Conservation (phyloP, 129 eudicot species). For the Scalesia atractyloides region DNA sequence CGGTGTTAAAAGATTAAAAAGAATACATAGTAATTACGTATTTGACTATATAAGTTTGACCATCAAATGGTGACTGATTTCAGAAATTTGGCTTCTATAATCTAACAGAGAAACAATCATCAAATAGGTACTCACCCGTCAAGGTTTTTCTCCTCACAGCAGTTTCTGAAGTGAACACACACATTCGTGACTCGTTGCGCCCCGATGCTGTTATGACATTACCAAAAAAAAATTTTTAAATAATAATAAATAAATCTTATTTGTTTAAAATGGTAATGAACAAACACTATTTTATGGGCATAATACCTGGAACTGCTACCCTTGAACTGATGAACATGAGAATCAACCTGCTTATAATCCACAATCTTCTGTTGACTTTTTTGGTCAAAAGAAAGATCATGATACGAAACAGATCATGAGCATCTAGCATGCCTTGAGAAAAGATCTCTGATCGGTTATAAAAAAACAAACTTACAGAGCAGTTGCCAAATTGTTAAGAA, state of each 20-base stretch:
- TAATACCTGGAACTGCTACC: slow-evolving; percentile 84
- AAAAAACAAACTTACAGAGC: slow-evolving; percentile 54
- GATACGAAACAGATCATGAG: slow-evolving; percentile 7
- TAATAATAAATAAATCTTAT: neutral
- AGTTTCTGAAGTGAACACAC: slow-evolving; percentile 57
- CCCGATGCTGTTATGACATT: slow-evolving; percentile 57
- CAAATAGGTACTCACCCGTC: slow-evolving; percentile 47
- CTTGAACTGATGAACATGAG: slow-evolving; percentile 78
- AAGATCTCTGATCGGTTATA: neutral
- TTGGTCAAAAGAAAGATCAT: slow-evolving; percentile 14
- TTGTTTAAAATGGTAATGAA: neutral
- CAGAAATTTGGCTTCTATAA: too few relatives aligned
- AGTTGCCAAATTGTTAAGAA: slow-evolving; percentile 68
- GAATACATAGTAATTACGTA: neutral
- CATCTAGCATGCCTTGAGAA: neutral
- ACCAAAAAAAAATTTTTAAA: neutral
- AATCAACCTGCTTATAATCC: slow-evolving; percentile 78
- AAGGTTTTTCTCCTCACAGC: slow-evolving; percentile 56
- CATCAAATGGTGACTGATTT: neutral
- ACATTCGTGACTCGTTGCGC: slow-evolving; percentile 58
- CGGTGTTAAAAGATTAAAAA: neutral
- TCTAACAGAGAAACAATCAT: too few relatives aligned
- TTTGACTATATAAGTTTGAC: slow-evolving; percentile 15
- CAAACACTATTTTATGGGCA: neutral
- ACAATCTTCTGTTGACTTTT: slow-evolving; percentile 66